phyloP scores from a whole-genome alignment of 1,139 yeast species.

The Geotrichum bryndzae region DNA sequence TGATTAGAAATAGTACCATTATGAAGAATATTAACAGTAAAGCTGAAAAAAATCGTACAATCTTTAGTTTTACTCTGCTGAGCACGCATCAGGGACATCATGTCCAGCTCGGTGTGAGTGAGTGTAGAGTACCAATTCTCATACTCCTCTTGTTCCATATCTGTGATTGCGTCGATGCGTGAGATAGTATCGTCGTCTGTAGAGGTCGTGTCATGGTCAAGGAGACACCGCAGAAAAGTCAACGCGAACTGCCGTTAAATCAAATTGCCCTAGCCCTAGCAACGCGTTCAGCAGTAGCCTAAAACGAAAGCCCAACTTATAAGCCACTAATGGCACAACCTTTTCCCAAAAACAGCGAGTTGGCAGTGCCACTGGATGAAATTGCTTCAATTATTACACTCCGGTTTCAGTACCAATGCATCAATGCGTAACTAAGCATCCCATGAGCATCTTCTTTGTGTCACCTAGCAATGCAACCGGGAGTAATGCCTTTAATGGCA shows the following conservation, averaged over 20 bases:
- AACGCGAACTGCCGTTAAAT: background rate
- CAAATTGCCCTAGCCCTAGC: background rate
- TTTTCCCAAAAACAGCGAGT: background rate
- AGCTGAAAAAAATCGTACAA: constrained; percentile 1
- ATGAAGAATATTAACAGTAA: no score
- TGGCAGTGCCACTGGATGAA: background rate
- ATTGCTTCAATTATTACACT: background rate
- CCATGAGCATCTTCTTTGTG: background rate
- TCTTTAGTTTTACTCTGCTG: constrained; percentile 6
- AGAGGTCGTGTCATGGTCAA: background rate
- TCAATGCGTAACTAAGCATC: background rate
- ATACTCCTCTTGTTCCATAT: constrained; percentile 14
- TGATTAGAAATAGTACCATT: background rate
- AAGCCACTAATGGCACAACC: background rate
- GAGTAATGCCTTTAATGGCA: background rate
- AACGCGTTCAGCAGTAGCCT: background rate
- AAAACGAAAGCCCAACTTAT: background rate
- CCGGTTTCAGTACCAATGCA: background rate
- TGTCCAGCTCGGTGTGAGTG: constrained; percentile 7
- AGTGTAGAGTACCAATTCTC: constrained; percentile 7
- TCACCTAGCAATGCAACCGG: background rate
- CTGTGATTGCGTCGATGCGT: background rate
- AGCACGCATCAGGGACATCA: constrained; percentile 3
- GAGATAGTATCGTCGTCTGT: background rate
- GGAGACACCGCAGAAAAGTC: background rate